A percentile compares a stretch with the other conserved stretches of the same genome.
These are phyloP conservation scores for Picea glauca DNA, from an alignment of 75 land plant species.

Conservation along the genomic window DNA sequence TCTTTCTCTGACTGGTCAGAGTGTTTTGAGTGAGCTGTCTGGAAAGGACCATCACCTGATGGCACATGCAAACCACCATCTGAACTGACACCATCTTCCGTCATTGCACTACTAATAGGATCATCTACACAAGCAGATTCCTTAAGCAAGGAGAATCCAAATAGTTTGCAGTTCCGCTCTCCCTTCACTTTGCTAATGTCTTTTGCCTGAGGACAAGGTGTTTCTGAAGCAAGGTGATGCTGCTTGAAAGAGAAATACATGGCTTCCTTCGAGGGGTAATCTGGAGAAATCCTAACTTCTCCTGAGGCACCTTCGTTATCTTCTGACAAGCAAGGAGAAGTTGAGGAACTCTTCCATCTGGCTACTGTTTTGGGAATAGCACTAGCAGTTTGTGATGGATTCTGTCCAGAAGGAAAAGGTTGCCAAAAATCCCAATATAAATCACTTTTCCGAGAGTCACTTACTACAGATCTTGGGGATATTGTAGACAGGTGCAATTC, in stretches of 20 bases:
- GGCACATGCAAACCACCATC: conserved; percentile 8
- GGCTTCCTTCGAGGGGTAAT: not conserved
- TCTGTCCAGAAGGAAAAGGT: conserved; percentile 6
- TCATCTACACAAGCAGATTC: conserved; percentile 10
- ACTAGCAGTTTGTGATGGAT: conserved; percentile 4
- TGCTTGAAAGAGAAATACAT: not conserved
- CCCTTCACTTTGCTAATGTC: conserved; percentile 5
- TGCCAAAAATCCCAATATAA: not conserved
- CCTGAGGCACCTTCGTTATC: conserved; percentile 10
- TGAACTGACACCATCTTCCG: conserved; percentile 10
- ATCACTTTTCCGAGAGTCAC: not conserved
- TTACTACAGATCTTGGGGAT: conserved; percentile 1
- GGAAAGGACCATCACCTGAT: conserved; percentile 3
- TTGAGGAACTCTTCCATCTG: conserved; percentile 2
- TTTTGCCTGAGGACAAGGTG: not conserved
- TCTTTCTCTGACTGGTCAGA: conserved; percentile 1
- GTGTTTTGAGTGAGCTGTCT: not conserved
- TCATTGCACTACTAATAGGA: not conserved
- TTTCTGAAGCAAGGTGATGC: not conserved
- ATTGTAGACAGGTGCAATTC: not conserved
- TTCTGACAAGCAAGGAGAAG: conserved; percentile 10
- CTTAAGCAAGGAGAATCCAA: conserved; percentile 57
- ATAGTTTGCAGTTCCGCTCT: conserved; percentile 38
- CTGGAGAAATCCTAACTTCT: conserved; percentile 4
- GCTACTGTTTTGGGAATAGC: not conserved